Conservation (phyloP, 306 rosid species). For the Citrullus colocynthis region DNA sequence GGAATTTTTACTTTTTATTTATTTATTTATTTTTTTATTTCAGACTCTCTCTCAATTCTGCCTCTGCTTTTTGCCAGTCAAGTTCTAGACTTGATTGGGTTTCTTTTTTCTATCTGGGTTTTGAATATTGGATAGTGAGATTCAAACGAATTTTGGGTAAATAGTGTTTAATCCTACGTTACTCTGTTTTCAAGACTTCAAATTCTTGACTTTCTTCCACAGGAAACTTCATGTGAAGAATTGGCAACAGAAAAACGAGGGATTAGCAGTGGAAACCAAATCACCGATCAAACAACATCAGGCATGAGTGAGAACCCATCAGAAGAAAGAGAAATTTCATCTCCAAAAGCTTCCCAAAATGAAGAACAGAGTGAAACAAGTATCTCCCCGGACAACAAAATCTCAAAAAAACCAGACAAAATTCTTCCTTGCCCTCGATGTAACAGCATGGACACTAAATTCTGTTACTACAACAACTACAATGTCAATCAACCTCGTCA, state of each 20-base stretch:
- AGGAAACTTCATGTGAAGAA: constrained; percentile 45
- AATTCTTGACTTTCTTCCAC: background rate
- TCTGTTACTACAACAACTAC: constrained; percentile 81
- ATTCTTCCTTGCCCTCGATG: constrained; percentile 77
- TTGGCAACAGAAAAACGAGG: constrained; percentile 23
- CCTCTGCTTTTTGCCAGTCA: background rate
- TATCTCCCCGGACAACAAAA: constrained; percentile 29
- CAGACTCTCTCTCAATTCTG: background rate
- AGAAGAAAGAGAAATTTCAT: constrained; percentile 30
- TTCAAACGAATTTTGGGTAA: background rate
- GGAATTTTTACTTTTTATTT: background rate
- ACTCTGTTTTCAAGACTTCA: background rate
- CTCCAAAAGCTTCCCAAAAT: constrained; percentile 28
- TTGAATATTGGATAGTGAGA: background rate
- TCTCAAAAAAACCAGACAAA: constrained; percentile 61
- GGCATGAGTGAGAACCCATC: constrained; percentile 34
- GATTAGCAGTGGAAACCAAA: constrained; percentile 23
- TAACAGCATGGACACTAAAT: constrained; percentile 80
- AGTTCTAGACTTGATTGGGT: background rate
- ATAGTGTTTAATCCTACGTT: background rate
- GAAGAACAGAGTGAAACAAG: constrained; percentile 44
- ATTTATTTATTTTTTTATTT: background rate
- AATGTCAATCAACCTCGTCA: constrained; percentile 82
- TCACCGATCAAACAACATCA: constrained; percentile 30
- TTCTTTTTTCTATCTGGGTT: background rate